Conservation (phyloP, 257 asterid species). For the Parsonsia alboflavescens region DNA sequence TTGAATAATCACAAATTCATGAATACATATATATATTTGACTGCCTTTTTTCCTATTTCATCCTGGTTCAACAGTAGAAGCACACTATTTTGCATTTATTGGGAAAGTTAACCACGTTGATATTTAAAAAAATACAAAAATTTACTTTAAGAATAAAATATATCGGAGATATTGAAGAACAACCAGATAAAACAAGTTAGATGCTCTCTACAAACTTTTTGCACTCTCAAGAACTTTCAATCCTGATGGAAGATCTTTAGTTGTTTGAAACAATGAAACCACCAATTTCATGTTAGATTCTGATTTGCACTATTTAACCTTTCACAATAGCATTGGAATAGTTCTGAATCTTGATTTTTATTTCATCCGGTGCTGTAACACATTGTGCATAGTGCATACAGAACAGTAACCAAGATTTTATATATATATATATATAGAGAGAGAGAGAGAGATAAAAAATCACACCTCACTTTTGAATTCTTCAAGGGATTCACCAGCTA, state of each 20-base stretch:
- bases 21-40: neutral
- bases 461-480: constrained; percentile 95
- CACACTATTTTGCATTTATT: neutral
- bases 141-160: neutral
- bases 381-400: neutral
- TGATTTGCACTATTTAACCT: neutral
- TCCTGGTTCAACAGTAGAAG: neutral
- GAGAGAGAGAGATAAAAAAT: constrained; percentile 12
- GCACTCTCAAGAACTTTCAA: neutral
- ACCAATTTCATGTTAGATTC: neutral
- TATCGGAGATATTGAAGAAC: neutral
- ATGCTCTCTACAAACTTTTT: neutral
- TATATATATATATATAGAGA: no score
- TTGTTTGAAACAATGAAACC: neutral
- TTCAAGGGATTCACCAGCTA: constrained; percentile 88
- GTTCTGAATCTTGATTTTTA: neutral
- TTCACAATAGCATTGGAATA: neutral
- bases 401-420: neutral
- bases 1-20: neutral
- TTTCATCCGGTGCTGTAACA: neutral
- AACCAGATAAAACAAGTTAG: neutral
- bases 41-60: neutral
- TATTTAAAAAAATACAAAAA: neutral
- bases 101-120: neutral
- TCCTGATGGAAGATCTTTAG: neutral